These are phyloP conservation scores for Sanghuangporus weigelae DNA, from an alignment of 1,284 basidiomycete species.

Conservation along the genomic window DNA sequence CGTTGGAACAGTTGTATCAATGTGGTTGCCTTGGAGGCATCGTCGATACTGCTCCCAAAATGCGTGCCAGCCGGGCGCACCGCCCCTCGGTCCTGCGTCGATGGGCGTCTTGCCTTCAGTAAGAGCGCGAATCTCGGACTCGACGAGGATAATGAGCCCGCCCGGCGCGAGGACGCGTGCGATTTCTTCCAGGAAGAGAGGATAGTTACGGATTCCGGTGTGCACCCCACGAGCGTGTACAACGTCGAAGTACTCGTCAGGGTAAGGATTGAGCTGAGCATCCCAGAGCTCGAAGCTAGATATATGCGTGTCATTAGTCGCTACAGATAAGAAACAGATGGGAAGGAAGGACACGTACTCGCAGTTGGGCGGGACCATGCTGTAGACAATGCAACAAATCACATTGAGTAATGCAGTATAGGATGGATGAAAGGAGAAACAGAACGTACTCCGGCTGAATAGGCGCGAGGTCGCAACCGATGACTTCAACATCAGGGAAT, in stretches of 20 bases:
- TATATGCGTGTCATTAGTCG: background rate
- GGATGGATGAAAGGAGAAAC: constrained; percentile 2
- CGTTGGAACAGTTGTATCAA: constrained; percentile 54
- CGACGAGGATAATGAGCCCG: constrained; percentile 61
- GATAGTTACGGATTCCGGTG: constrained; percentile 56
- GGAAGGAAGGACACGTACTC: constrained; percentile 35
- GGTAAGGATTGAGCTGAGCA: constrained; percentile 52
- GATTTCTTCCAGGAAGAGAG: constrained; percentile 52
- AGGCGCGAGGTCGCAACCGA: constrained; percentile 64
- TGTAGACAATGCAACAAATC: constrained; percentile 24
- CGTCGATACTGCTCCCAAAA: constrained; percentile 55
- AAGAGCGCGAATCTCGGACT: constrained; percentile 47
- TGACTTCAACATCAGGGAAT: constrained; percentile 58
- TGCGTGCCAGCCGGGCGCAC: constrained; percentile 50
- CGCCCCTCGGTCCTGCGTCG: constrained; percentile 32
- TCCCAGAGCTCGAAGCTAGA: constrained; percentile 63
- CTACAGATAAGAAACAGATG: background rate
- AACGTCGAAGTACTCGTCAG: constrained; percentile 55
- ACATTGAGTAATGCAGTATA: constrained; percentile 17
- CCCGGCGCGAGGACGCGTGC: constrained; percentile 61
- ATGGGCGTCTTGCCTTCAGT: constrained; percentile 38
- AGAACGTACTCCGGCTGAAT: constrained; percentile 55
- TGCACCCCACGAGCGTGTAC: constrained; percentile 63
- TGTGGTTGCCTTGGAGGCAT: constrained; percentile 43
- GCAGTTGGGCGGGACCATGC: constrained; percentile 62